A percentile compares a stretch with the other conserved stretches of the same genome.
phyloP scores from a whole-genome alignment of 1,284 basidiomycete genomes.

The Cryptococcus hybrid region DNA sequence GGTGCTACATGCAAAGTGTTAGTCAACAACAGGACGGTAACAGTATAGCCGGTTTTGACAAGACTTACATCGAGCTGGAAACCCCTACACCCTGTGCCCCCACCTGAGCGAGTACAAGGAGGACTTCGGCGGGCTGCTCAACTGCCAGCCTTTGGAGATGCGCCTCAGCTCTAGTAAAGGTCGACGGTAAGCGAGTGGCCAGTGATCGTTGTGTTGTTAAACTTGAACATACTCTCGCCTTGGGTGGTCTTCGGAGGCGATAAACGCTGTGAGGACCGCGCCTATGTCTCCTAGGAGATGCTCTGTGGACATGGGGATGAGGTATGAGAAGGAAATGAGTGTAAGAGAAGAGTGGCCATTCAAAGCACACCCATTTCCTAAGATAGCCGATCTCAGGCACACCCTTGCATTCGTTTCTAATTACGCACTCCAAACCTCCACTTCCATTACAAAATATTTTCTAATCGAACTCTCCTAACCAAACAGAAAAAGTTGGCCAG shows the following conservation, averaged over 20 bases:
- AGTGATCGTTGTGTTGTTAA: too few species aligned
- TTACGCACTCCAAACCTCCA: background rate
- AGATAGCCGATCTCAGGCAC: background rate
- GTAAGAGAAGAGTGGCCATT: too few species aligned
- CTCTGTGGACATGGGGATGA: conserved; percentile 39
- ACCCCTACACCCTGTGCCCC: conserved; percentile 45
- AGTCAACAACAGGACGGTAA: background rate
- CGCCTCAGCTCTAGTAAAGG: conserved; percentile 31
- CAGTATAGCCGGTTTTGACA: background rate
- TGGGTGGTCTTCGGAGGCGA: conserved; percentile 27
- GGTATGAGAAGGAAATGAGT: background rate
- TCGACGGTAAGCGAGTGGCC: too few species aligned
- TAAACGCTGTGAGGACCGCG: conserved; percentile 34
- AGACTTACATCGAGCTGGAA: conserved; percentile 43
- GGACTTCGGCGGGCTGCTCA: conserved; percentile 28
- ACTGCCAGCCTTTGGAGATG: conserved; percentile 28
- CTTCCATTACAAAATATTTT: background rate
- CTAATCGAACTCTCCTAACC: background rate
- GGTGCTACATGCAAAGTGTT: conserved; percentile 22
- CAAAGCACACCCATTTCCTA: too few species aligned
- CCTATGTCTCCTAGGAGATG: conserved; percentile 42
- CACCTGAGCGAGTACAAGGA: conserved; percentile 42
- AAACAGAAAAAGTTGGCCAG: conserved; percentile 6
- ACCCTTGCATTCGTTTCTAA: background rate
- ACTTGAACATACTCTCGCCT: conserved; percentile 25